Percentiles rank a stretch among this genome's conserved stretches.
Conservation (phyloP, 176 grass and related monocot genomes). For the Melocanna baccifera region DNA sequence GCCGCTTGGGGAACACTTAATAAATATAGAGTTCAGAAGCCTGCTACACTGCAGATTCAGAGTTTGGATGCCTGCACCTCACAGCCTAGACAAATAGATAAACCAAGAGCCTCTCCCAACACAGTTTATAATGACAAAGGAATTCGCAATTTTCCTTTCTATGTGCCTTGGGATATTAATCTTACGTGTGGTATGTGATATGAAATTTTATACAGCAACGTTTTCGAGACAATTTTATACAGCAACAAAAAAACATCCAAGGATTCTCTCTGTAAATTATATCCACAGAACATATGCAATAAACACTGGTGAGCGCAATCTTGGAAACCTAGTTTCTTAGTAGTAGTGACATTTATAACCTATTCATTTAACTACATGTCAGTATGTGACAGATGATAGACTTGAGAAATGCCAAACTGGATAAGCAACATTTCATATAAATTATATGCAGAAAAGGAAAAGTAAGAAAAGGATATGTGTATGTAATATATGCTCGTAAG, state of each 20-base stretch:
- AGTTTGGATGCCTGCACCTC: background rate
- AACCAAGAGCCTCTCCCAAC: background rate
- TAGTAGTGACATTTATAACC: background rate
- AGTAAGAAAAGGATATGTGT: background rate
- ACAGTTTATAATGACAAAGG: background rate
- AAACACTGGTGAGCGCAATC: background rate
- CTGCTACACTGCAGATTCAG: background rate
- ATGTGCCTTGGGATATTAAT: background rate
- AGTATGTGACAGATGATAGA: background rate
- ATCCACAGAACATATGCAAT: background rate
- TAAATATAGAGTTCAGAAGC: background rate
- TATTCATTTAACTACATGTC: background rate
- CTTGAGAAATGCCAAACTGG: background rate
- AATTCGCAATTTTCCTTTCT: background rate
- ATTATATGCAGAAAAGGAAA: background rate
- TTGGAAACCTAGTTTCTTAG: background rate
- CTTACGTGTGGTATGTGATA: background rate
- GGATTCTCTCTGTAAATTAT: background rate
- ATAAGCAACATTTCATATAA: background rate
- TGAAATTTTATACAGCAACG: background rate
- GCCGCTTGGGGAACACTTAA: no score
- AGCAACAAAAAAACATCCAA: background rate
- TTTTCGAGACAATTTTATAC: no score
- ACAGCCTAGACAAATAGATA: background rate
- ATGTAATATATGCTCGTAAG: background rate